phyloP scores from a whole-genome alignment of 108 stramenopile genomes.

The Cyclostephanos tholiformis region DNA sequence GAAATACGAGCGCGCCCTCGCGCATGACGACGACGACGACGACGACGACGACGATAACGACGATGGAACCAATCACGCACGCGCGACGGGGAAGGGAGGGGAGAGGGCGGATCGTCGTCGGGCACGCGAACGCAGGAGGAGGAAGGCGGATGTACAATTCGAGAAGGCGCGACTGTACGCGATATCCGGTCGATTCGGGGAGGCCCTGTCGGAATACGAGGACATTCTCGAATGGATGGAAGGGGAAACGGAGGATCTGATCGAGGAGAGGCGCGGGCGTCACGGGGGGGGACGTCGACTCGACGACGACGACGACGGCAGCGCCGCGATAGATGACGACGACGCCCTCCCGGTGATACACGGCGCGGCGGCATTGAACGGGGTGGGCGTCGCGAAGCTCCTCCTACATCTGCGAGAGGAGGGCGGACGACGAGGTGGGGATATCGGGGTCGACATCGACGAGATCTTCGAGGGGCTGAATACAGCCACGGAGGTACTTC shows the following conservation, averaged over 20 bases:
- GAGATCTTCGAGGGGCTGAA: constrained; percentile 40
- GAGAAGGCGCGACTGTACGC: constrained; percentile 28
- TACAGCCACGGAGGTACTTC: constrained; percentile 43
- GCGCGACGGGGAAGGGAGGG: too few relatives aligned
- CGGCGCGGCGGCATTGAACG: constrained; percentile 42
- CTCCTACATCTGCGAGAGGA: constrained; percentile 4
- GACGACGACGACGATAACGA: too few relatives aligned
- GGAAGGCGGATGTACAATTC: constrained; percentile 14
- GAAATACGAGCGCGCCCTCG: constrained; percentile 20
- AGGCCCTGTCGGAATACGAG: constrained; percentile 45
- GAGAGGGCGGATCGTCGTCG: not conserved
- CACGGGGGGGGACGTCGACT: not conserved
- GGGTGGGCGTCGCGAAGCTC: constrained; percentile 42
- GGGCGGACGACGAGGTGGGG: not conserved
- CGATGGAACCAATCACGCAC: too few relatives aligned
- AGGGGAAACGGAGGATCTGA: constrained; percentile 30
- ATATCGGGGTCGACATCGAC: not conserved
- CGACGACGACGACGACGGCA: constrained; percentile 8
- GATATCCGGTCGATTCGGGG: constrained; percentile 36
- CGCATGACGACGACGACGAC: not conserved
- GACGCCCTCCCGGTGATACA: constrained; percentile 36
- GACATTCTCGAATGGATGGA: constrained; percentile 44
- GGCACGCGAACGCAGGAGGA: not conserved
- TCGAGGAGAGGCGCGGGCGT: constrained; percentile 6
- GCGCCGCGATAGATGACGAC: too few relatives aligned